These are phyloP conservation scores for Fusarium nurragi DNA, from an alignment of 2,329 filamentous ascomycete genomes.

Conservation along the genomic window DNA sequence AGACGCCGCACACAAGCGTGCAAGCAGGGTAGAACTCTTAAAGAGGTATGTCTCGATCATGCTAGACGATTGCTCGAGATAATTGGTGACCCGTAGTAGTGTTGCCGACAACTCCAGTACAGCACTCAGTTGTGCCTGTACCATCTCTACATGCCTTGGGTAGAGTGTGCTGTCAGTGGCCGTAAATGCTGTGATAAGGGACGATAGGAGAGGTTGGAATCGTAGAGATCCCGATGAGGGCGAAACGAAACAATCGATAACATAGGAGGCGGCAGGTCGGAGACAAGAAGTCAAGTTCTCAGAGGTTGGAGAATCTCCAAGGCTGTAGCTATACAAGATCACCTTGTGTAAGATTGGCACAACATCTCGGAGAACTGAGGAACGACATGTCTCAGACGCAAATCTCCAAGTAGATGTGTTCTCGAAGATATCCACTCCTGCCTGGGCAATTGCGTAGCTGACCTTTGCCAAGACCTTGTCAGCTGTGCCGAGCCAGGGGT, in stretches of 20 bases:
- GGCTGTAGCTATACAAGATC: conserved; percentile 76
- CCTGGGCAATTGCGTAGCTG: conserved; percentile 76
- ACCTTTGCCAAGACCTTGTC: conserved; percentile 80
- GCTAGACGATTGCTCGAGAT: conserved; percentile 69
- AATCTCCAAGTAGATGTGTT: conserved; percentile 90
- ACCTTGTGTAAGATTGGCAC: conserved; percentile 76
- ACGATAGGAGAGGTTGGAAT: conserved; percentile 79
- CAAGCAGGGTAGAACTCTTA: conserved; percentile 79
- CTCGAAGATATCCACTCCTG: conserved; percentile 84
- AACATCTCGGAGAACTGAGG: conserved; percentile 73
- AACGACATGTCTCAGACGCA: conserved; percentile 71
- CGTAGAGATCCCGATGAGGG: conserved; percentile 74
- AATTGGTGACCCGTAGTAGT: conserved; percentile 74
- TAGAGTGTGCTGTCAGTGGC: conserved; percentile 71
- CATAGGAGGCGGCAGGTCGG: conserved; percentile 75
- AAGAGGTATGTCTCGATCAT: conserved; percentile 82
- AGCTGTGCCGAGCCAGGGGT: conserved; percentile 76
- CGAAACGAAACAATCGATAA: conserved; percentile 80
- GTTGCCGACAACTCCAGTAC: conserved; percentile 73
- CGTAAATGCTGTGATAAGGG: conserved; percentile 62
- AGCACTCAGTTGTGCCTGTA: conserved; percentile 70
- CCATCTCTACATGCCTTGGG: conserved; percentile 61
- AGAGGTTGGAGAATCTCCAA: conserved; percentile 67
- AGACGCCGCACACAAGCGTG: conserved; percentile 77
- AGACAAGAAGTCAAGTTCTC: conserved; percentile 68